These are phyloP conservation scores for Tuctoria greenei DNA, from an alignment of 176 grass and related monocot species.

Conservation along the genomic window DNA sequence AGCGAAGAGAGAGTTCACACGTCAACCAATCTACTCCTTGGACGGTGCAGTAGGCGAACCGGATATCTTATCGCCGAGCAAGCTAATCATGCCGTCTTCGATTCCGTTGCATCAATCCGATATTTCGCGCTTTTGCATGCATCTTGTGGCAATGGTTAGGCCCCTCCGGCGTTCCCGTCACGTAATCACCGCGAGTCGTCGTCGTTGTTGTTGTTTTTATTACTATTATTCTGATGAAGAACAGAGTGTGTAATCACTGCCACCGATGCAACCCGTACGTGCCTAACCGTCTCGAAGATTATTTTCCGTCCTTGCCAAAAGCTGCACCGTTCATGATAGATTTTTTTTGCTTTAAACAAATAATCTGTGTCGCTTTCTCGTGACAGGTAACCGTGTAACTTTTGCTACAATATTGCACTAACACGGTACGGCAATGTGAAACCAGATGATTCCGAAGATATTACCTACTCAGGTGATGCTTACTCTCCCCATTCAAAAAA, in stretches of 20 bases:
- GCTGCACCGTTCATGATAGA: slow-evolving; percentile 29
- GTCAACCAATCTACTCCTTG: slow-evolving; percentile 20
- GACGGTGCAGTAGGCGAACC: neutral
- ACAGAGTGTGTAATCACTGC: neutral
- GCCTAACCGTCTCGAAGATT: slow-evolving; percentile 47
- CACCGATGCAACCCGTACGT: neutral
- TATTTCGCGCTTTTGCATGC: no score
- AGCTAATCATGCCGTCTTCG: slow-evolving; percentile 40
- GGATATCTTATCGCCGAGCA: neutral
- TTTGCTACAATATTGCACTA: neutral
- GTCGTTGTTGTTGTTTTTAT: no score
- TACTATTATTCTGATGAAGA: no score
- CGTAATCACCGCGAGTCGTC: neutral
- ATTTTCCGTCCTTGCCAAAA: slow-evolving; percentile 46
- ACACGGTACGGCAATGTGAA: slow-evolving; percentile 15
- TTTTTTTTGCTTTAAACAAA: neutral
- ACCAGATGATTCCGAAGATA: slow-evolving; percentile 13
- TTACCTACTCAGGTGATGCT: neutral
- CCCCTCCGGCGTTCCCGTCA: neutral
- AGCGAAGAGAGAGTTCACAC: slow-evolving; percentile 43
- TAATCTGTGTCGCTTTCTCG: neutral
- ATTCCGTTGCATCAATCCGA: slow-evolving; percentile 46
- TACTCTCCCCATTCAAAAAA: no score
- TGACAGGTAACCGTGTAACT: slow-evolving; percentile 17
- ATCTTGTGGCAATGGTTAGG: slow-evolving; percentile 35